Conservation (phyloP, 1,284 basidiomycete species). For the Ceratobasidium sp. region DNA sequence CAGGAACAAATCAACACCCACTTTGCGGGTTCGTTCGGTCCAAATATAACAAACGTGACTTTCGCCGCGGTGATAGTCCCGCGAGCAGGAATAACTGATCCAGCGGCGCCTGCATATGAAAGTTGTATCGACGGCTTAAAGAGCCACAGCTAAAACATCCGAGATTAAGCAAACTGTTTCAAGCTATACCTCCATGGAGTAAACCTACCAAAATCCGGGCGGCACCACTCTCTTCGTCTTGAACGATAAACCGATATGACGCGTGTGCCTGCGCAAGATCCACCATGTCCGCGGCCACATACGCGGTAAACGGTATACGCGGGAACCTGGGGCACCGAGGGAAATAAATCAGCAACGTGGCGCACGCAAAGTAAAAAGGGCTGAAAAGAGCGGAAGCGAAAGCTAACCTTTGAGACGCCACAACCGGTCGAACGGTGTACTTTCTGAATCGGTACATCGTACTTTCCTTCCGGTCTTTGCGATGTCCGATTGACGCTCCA, state of each 20-base stretch:
- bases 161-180: background rate
- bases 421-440: slow-evolving; percentile 82
- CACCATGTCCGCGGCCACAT: slow-evolving; percentile 86
- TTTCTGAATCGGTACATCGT: slow-evolving; percentile 79
- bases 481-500: slow-evolving; percentile 80
- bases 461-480: slow-evolving; percentile 65
- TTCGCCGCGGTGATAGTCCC: slow-evolving; percentile 77
- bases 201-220: slow-evolving; percentile 80
- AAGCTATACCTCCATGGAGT: background rate
- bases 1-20: slow-evolving; percentile 54
- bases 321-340: slow-evolving; percentile 64
- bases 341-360: slow-evolving; percentile 17
- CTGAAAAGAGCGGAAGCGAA: slow-evolving; percentile 50
- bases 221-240: slow-evolving; percentile 84
- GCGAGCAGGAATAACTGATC: slow-evolving; percentile 71
- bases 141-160: slow-evolving; percentile 76
- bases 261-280: slow-evolving; percentile 91
- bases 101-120: slow-evolving; percentile 72
- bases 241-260: slow-evolving; percentile 86
- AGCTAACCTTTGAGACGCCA: slow-evolving; percentile 37
- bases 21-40: slow-evolving; percentile 67
- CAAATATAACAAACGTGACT: slow-evolving; percentile 79
- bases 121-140: slow-evolving; percentile 88
- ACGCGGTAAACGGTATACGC: slow-evolving; percentile 81
- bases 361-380: slow-evolving; percentile 48